Base-by-base conservation (phyloP, 1,284 basidiomycete species). In the Ustilago vetiveriae region DNA sequence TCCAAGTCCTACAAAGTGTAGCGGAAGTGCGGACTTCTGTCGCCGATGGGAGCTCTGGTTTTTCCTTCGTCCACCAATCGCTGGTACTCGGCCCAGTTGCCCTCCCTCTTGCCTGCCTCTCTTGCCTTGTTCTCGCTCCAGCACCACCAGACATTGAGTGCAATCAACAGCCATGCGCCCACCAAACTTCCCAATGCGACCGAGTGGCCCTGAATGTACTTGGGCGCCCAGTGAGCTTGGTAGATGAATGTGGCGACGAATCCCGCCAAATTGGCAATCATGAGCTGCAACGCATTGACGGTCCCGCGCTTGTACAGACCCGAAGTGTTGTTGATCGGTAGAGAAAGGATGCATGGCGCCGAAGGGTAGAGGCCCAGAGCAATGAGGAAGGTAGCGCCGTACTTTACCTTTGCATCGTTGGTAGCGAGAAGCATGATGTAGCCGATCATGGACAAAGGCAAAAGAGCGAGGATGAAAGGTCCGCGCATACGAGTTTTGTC, bases 231-330 rank as follows among this genome's bases (percentile, higher is more conserved):
- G 10, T 65, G 42, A 0, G 66, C 44, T 40, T 66, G 65, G 59
- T 82, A 82, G 26, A 81, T 72, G 42, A 80, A 82, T 6, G 81
- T 75, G 5, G 81, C 82, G 4, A 78, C 74, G 46, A 82, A 82
- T 16, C 81, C 79, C 16, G 76, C 79, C 33, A 75, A 72, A 37
- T 82, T 82, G 26, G 81, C 80, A 21, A 82, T 76, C 41, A 78
- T 78, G 16, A 83, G 74, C 58, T 83, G 80, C 6, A 83, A 44
- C 8, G 80, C 82, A 16, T 74, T 74, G 17, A 80, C 79, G 3
- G 79, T 82, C 2, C 72, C 81, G 21, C 82, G 46, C 55, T 79
- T 80, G 47, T 70, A 78, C 38, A 78, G 71, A 7, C 71, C 74
- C 1, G 76, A 67, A 21, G 58, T 70, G 57, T 81, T 81, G 49